These are phyloP conservation scores for Borovskyia barvae DNA, from an alignment of 208 protist genomes.

Conservation along the genomic window DNA sequence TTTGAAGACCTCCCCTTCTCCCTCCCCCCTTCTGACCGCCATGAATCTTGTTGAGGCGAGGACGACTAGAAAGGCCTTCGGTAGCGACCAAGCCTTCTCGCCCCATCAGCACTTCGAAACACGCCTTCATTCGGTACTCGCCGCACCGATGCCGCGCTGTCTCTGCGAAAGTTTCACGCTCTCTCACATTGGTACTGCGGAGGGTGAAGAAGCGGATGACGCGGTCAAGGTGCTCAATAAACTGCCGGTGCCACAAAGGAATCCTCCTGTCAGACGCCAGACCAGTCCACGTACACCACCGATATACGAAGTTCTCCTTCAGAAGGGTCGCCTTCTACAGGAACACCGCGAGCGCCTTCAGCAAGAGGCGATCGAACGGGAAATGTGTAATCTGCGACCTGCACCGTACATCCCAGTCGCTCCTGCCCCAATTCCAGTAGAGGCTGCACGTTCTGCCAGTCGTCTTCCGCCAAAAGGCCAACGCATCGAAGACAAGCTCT, in stretches of 20 bases:
- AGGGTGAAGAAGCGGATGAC: not conserved
- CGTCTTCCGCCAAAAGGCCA: conserved; percentile 15
- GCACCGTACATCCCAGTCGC: conserved; percentile 20
- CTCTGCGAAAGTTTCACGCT: conserved; percentile 9
- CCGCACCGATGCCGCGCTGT: conserved; percentile 46
- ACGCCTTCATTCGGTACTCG: conserved; percentile 37
- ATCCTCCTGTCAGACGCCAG: too few relatives aligned
- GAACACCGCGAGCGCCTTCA: conserved; percentile 41
- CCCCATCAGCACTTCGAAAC: conserved; percentile 16
- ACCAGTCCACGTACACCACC: too few relatives aligned
- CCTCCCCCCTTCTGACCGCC: too few relatives aligned
- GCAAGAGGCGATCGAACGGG: conserved; percentile 37
- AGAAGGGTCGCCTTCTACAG: conserved; percentile 50
- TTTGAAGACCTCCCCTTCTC: too few relatives aligned
- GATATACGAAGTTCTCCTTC: conserved; percentile 71
- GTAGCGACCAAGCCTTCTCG: too few relatives aligned
- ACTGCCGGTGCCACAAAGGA: too few relatives aligned
- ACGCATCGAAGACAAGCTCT: conserved; percentile 59
- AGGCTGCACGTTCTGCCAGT: not conserved
- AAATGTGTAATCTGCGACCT: conserved; percentile 40
- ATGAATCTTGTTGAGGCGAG: too few relatives aligned
- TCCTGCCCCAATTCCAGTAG: not conserved
- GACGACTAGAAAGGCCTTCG: too few relatives aligned
- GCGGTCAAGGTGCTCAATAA: too few relatives aligned
- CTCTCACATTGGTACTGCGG: not conserved